Evolutionary conservation across 306 rosid genomes (phyloP).

Genomic region (Luffa aegyptiaca): DNA sequence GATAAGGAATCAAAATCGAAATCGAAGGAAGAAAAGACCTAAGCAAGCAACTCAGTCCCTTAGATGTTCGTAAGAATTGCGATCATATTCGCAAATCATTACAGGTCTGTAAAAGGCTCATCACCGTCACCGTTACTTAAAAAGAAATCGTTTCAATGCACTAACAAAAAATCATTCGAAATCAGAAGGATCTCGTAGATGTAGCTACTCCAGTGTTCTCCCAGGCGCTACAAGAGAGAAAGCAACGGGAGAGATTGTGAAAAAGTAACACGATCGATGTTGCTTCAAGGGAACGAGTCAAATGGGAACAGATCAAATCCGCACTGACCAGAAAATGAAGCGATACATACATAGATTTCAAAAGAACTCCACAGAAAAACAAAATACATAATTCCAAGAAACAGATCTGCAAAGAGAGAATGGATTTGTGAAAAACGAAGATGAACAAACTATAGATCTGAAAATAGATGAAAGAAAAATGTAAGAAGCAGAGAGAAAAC

Average conservation of each 20-base stretch:
- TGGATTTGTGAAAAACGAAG: no score
- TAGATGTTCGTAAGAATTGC: constrained; percentile 74
- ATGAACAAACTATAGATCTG: no score
- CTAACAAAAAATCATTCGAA: background rate
- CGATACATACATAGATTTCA: background rate
- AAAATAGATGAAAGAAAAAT: no score
- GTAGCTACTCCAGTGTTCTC: constrained; percentile 40
- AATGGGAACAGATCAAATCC: constrained; percentile 52
- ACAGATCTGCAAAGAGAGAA: no score
- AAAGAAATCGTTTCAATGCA: background rate
- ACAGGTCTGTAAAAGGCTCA: constrained; percentile 81
- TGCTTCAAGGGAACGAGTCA: constrained; percentile 99
- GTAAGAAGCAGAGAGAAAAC: no score
- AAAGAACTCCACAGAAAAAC: background rate
- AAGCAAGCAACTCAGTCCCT: constrained; percentile 60
- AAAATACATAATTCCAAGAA: background rate
- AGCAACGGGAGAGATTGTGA: constrained; percentile 11
- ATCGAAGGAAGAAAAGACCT: background rate
- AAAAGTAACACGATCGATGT: constrained; percentile 43
- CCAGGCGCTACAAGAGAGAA: constrained; percentile 7
- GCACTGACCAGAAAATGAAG: constrained; percentile 91
- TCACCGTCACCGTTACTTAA: constrained; percentile 43
- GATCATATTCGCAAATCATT: constrained; percentile 81
- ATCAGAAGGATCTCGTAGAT: background rate
- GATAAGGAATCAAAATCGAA: background rate